Evolutionary conservation across 768 basidiomycete genomes (phyloP), one percentile per base, ranked within the genome.

Genomic region (Tylopilus vinaceipallidus): DNA sequence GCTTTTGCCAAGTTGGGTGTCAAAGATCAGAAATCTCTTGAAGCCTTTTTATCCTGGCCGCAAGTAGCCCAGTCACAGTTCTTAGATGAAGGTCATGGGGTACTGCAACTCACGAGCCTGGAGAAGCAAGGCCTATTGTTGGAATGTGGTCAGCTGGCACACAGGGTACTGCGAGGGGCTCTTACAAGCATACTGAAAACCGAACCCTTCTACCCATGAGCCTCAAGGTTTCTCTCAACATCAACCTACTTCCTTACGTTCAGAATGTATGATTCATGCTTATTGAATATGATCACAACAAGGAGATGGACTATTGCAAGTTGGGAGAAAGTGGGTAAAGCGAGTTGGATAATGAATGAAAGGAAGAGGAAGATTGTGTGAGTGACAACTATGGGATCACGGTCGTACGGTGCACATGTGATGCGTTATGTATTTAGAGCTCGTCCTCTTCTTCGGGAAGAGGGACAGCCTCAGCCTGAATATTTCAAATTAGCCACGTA

Each of bases 381-480:
- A 57, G 36, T 56, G 56, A 49, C 51, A 50, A 54, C 51, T 57
- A 58, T 37, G 51, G 29, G 48, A 57, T 54, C 49, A 56, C 50
- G 32, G 47, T 52, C 59, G 54, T 60, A 53, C 53, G 34, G 38
- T 57, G 49, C 58, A 54, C 54, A 45, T 56, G 52, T 35, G 39
- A 52, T 57, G 60, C 43, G 19, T 49, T 26, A 45, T 55, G 49
- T 55, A 34, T 49, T 75, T 79, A 87, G 63, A 90, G 78, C 58
- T 92, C 88, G 49, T 95, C 93, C 43, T 95, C 97, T 71, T 99
- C 97, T 72, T 98, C 97, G 45, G 97, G 97, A 54, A 99, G 89
- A 64, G 97, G 97, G 55, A 94, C 87, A 54, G 78, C 76, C 64
- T 90, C 93, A 52, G 95, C 95, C 86, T 91, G n/a, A 47, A 13